These are phyloP conservation scores for Aquilaria sinensis DNA, from an alignment of 345 rosid genomes.

Conservation along the genomic window DNA sequence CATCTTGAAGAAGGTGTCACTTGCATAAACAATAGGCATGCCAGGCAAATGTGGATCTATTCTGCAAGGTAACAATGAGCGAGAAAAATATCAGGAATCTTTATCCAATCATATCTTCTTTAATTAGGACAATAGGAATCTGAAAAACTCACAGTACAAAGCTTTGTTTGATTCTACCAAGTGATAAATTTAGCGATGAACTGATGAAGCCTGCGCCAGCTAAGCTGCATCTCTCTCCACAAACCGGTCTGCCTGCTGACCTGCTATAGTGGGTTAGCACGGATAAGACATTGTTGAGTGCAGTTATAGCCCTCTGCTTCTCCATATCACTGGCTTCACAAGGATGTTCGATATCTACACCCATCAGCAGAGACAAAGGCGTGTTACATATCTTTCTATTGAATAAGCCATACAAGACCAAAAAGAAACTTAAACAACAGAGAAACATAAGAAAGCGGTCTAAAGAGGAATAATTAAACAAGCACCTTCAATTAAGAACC, in stretches of 20 bases:
- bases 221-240: slow-evolving; percentile 45
- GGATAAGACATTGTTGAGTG: slow-evolving; percentile 50
- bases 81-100: slow-evolving; percentile 21
- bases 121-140: slow-evolving; percentile 22
- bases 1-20: slow-evolving; percentile 83
- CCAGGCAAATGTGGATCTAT: slow-evolving; percentile 64
- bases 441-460: neutral
- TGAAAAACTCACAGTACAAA: slow-evolving; percentile 97
- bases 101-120: slow-evolving; percentile 11
- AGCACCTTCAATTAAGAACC: neutral
- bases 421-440: neutral
- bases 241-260: slow-evolving; percentile 55
- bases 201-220: slow-evolving; percentile 40
- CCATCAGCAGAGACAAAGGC: slow-evolving; percentile 21
- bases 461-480: neutral
- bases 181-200: slow-evolving; percentile 77
- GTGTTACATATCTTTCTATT: too few relatives aligned
- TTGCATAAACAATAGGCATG: slow-evolving; percentile 85
- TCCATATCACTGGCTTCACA: slow-evolving; percentile 77
- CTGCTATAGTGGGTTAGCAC: slow-evolving; percentile 56
- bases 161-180: slow-evolving; percentile 99
- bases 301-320: slow-evolving; percentile 50
- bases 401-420: too few relatives aligned
- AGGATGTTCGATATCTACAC: slow-evolving; percentile 48
- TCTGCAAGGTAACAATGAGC: slow-evolving; percentile 36